Evolutionary conservation across 2,329 filamentous ascomycete species (phyloP), one percentile per base, ranked within the genome.

Genomic region (Cryphonectria radicalis): DNA sequence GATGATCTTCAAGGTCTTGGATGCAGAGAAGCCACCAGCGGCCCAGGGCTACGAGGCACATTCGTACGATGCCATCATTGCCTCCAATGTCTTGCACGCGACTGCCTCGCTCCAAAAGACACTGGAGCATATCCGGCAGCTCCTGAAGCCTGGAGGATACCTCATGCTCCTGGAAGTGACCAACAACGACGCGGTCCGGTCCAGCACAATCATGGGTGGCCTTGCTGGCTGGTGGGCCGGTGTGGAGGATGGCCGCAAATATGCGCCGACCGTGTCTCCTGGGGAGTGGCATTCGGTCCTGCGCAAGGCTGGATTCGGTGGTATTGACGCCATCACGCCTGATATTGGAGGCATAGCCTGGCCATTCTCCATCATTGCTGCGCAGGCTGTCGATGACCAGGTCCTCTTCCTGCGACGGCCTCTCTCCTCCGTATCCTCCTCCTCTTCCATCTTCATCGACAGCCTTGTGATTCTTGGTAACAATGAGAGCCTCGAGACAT

Each of bases 141-240:
- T 86, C 0, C 75, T 86, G 0, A 82, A 80, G 32, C 82, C 85
- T 0, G 84, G 82, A 1, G 86, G 86, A 0, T 81, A 82, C 53
- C 76, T 88, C 0, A 53, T 87, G 0, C 63, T 86, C 0, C 70
- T 82, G 6, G 86, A 88, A 71, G 73, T 82, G 2, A 78, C 76
- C 0, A 60, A 71, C 3, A 74, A 71, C 17, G 55, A 57, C 75
- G 40, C 55, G 37, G 35, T 69, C 3, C 67, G 75, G 0, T 63
- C 73, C 11, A 73, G 70, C 4, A 66, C 69, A n/a, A 71, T 77
- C 19, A 75, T 80, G 42, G 77, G 77, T 22, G 63, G 66, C 4
- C 43, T 73, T 10, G 28, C 66, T 37, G 63, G 57, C 5, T 73
- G 71, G 69, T 69, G 71, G 71, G 19, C n/a, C 14, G 71, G 71